A percentile compares a stretch with the other conserved stretches of the same genome.
Conservation (phyloP, 2,329 filamentous ascomycete species). For the Magnaporthiopsis poae region DNA sequence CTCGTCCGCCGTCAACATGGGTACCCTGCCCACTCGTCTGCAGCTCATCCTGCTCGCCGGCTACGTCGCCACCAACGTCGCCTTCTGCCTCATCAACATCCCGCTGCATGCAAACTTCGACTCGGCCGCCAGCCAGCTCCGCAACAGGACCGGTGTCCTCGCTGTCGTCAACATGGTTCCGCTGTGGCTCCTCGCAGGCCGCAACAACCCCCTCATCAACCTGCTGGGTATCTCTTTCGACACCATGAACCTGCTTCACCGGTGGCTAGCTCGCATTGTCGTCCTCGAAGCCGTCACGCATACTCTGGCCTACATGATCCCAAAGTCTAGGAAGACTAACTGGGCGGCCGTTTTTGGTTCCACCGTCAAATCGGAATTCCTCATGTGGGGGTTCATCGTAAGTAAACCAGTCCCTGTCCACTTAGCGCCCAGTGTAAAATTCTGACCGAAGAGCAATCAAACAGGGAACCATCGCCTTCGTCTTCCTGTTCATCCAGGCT, state of each 20-base stretch:
- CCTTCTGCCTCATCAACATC: conserved; percentile 63
- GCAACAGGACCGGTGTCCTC: conserved; percentile 62
- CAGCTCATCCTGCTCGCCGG: conserved; percentile 58
- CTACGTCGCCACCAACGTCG: conserved; percentile 64
- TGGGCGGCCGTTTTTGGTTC: conserved; percentile 36
- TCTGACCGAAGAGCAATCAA: not conserved
- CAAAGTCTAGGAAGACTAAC: conserved; percentile 29
- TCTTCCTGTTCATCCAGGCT: conserved; percentile 57
- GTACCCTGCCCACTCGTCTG: conserved; percentile 70
- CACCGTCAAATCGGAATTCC: conserved; percentile 31
- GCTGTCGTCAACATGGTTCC: conserved; percentile 69
- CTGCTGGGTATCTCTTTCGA: conserved; percentile 68
- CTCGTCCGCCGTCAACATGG: conserved; percentile 48
- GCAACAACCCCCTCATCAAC: conserved; percentile 69
- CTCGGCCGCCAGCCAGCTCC: conserved; percentile 39
- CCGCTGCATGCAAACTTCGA: conserved; percentile 41
- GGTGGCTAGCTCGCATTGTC: conserved; percentile 71
- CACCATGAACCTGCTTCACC: conserved; percentile 71
- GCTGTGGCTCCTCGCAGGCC: conserved; percentile 61
- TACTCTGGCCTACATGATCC: conserved; percentile 48
- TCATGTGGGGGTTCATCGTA: conserved; percentile 56
- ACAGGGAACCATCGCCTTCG: conserved; percentile 49
- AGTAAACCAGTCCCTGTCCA: conserved; percentile 20
- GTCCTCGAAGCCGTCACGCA: conserved; percentile 60
- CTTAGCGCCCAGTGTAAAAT: not conserved